These are phyloP conservation scores for Russula foetens DNA, from an alignment of 768 basidiomycete genomes.

Conservation along the genomic window DNA sequence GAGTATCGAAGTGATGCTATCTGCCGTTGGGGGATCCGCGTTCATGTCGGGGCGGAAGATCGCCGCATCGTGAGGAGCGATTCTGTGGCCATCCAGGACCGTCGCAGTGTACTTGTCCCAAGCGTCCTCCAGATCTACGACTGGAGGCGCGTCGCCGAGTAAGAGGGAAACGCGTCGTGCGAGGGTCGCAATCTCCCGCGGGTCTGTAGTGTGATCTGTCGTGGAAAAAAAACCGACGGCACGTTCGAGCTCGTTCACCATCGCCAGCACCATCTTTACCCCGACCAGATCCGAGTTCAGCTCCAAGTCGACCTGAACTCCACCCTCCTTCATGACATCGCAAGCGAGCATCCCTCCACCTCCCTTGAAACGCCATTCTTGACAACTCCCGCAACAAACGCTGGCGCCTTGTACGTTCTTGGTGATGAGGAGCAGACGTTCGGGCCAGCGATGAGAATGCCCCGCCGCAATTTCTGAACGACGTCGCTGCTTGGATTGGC, in stretches of 20 bases:
- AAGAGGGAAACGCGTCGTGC: conserved; percentile 19
- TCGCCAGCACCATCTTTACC: conserved; percentile 8
- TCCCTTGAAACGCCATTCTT: conserved; percentile 7
- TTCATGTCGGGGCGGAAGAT: conserved; percentile 13
- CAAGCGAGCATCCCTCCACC: neutral
- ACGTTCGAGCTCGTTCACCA: conserved; percentile 12
- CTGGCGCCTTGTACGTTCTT: neutral
- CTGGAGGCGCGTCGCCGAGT: conserved; percentile 1
- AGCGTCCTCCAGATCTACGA: neutral
- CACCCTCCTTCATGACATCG: conserved; percentile 1
- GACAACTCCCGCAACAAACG: conserved; percentile 15
- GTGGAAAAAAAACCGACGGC: conserved; percentile 11
- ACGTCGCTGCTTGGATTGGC: neutral
- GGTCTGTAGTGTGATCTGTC: neutral
- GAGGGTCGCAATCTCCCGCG: conserved; percentile 6
- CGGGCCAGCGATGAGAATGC: conserved; percentile 10
- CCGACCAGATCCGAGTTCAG: conserved; percentile 12
- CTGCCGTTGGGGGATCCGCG: neutral
- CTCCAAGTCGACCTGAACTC: conserved; percentile 5
- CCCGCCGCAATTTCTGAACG: conserved; percentile 3
- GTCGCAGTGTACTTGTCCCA: conserved; percentile 7
- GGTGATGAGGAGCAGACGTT: conserved; percentile 6
- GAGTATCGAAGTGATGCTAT: conserved; percentile 21
- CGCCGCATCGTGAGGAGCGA: conserved; percentile 5
- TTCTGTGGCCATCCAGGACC: conserved; percentile 11